These are phyloP conservation scores for Fonsecaea erecta DNA, from an alignment of 2,329 filamentous ascomycete species.

Conservation along the genomic window DNA sequence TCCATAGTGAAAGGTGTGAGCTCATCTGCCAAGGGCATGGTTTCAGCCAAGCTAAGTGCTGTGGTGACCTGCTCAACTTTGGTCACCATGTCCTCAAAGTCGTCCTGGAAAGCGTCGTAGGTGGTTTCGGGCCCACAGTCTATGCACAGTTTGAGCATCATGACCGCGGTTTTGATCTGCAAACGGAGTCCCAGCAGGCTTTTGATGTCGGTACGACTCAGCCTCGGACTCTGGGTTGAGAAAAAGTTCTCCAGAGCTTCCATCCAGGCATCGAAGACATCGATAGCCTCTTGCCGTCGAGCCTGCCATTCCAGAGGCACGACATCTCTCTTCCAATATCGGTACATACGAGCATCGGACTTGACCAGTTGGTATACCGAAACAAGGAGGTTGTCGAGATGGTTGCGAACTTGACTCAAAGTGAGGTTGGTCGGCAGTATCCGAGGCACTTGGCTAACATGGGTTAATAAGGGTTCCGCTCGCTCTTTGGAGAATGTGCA, in stretches of 20 bases:
- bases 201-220: conserved; percentile 32
- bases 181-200: conserved; percentile 37
- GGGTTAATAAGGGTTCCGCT: conserved; percentile 32
- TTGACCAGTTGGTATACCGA: conserved; percentile 39
- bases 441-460: conserved; percentile 27
- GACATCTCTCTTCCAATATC: conserved; percentile 34
- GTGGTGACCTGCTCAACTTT: conserved; percentile 36
- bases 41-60: conserved; percentile 30
- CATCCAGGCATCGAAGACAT: conserved; percentile 37
- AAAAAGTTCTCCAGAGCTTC: conserved; percentile 37
- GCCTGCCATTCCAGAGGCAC: conserved; percentile 35
- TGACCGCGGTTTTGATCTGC: conserved; percentile 38
- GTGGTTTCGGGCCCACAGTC: conserved; percentile 35
- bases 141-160: conserved; percentile 38
- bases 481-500: conserved; percentile 38
- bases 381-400: conserved; percentile 39
- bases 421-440: conserved; percentile 34
- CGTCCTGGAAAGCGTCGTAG: conserved; percentile 34
- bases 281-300: conserved; percentile 32
- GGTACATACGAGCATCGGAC: conserved; percentile 37
- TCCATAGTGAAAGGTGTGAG: conserved; percentile 40
- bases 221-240: conserved; percentile 9
- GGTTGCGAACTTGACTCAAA: conserved; percentile 35
- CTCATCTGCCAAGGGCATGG: conserved; percentile 34
- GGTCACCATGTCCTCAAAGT: conserved; percentile 39